Base-by-base conservation (phyloP, 2,329 filamentous ascomycete species). In the Thielaviopsis punctulata region DNA sequence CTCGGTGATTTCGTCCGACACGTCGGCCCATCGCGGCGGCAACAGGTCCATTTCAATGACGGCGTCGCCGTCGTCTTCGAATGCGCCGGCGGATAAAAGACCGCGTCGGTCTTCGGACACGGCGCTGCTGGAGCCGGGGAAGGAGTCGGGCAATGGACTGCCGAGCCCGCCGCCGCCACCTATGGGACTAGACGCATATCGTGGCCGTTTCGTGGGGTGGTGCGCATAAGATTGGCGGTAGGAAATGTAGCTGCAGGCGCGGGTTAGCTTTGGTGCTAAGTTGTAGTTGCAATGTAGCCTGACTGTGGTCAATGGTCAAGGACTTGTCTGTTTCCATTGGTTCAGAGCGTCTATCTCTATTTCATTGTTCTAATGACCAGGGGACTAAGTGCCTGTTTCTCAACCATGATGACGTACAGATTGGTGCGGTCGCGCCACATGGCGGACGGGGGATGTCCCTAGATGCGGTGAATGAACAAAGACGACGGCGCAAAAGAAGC, bases 401-500 rank as follows among this genome's bases (percentile, higher is more conserved):
- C 30, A 30, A 39, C 19, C 21, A 18, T 57, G 53, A 48, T 51
- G 44, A 39, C 78, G 61, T 80, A 95, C 88, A 98, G 84, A 66
- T 96, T 98, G 61, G 92, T 98, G 70, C 92, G 84, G 76, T 98
- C 92, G 73, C 92, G 87, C 89, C 89, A 98, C 87, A 95, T 94
- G 72, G 77, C 82, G 80, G 75, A 75, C 72, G 70, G 46, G 46
- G 24, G 24, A 25, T 21, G 39, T 45, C 22, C 39, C 22, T 43
- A 7, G n/a, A 45, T 39, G 46, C 22, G 12, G n/a, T 18, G 10
- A 33, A 19, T 27, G 25, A 25, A 22, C 19, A 15, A 23, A 7
- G 46, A 33, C 27, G 15, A 13, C 46, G 46, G 46, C 19, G 46
- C 21, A 25, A 25, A 47, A n/a, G 30, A 36, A 36, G 30, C 30